Conservation (phyloP, 306 rosid genomes). For the Erythrophleum fordii region DNA sequence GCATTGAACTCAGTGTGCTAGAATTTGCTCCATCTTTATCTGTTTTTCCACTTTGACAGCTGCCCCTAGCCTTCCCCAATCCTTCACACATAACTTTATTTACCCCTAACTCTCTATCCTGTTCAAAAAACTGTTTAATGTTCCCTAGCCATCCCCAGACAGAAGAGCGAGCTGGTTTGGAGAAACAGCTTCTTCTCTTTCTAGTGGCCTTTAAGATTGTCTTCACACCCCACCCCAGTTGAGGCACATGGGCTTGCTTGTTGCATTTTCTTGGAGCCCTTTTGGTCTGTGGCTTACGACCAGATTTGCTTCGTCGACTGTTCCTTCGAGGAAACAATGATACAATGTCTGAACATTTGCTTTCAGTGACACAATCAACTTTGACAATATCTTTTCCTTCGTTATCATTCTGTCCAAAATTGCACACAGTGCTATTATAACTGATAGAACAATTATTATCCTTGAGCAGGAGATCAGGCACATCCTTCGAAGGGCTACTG, state of each 20-base stretch:
- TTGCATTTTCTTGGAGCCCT: conserved; percentile 65
- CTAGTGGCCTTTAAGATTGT: conserved; percentile 51
- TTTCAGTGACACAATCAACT: conserved; percentile 53
- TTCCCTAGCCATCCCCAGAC: conserved; percentile 78
- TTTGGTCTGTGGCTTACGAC: conserved; percentile 56
- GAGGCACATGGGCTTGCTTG: conserved; percentile 47
- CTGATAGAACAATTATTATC: conserved; percentile 46
- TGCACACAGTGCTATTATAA: conserved; percentile 40
- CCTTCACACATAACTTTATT: conserved; percentile 54
- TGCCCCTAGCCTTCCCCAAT: conserved; percentile 53
- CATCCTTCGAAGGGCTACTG: conserved; percentile 48
- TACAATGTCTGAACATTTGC: conserved; percentile 29
- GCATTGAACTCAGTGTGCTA: conserved; percentile 50
- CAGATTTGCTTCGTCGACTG: conserved; percentile 53
- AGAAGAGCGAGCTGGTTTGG: conserved; percentile 79
- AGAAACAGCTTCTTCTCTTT: conserved; percentile 82
- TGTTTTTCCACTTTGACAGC: conserved; percentile 51
- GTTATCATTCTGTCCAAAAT: conserved; percentile 44
- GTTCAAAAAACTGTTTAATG: conserved; percentile 56
- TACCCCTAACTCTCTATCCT: conserved; percentile 50
- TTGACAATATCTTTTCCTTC: conserved; percentile 51
- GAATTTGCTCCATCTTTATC: conserved; percentile 53
- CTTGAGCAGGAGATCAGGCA: conserved; percentile 30
- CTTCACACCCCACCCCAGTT: conserved; percentile 40
- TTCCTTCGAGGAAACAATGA: conserved; percentile 56